These are phyloP conservation scores for Pleurotus platypus DNA, from an alignment of 768 basidiomycete genomes.

Conservation along the genomic window DNA sequence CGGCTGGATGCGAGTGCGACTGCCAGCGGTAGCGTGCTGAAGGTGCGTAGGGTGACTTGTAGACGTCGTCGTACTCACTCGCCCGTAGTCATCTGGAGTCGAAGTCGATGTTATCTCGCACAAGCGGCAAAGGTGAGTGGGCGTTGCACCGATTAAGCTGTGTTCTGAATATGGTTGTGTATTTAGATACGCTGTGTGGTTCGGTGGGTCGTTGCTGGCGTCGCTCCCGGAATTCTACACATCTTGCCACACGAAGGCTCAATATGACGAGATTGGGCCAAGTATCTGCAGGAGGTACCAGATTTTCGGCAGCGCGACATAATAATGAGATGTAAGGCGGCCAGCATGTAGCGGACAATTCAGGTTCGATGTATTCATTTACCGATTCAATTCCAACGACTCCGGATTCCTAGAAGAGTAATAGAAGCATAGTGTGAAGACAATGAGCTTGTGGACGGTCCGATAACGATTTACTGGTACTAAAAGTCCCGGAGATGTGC, in stretches of 20 bases:
- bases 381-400: background rate
- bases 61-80: background rate
- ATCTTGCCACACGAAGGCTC: slow-evolving; percentile 90
- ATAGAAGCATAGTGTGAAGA: too few relatives aligned
- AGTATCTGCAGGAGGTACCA: slow-evolving; percentile 91
- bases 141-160: slow-evolving; percentile 5
- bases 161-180: too few relatives aligned
- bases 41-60: slow-evolving; percentile 42
- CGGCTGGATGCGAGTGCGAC: slow-evolving; percentile 75
- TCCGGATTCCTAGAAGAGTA: too few relatives aligned
- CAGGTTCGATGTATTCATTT: slow-evolving; percentile 1
- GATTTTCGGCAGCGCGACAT: slow-evolving; percentile 88
- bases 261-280: slow-evolving; percentile 91
- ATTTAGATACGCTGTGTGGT: slow-evolving; percentile 91
- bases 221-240: slow-evolving; percentile 95
- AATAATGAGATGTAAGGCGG: slow-evolving; percentile 14
- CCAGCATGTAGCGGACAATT: background rate
- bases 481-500: too few relatives aligned
- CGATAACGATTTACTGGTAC: too few relatives aligned
- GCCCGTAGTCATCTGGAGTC: slow-evolving; percentile 81
- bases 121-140: slow-evolving; percentile 83
- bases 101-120: slow-evolving; percentile 98
- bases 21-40: slow-evolving; percentile 70
- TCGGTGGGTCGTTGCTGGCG: slow-evolving; percentile 91
- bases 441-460: too few relatives aligned